A percentile compares a stretch with the other conserved stretches of the same genome.
Conservation (phyloP, 2,329 filamentous ascomycete species). For the Thelonectria discophora region DNA sequence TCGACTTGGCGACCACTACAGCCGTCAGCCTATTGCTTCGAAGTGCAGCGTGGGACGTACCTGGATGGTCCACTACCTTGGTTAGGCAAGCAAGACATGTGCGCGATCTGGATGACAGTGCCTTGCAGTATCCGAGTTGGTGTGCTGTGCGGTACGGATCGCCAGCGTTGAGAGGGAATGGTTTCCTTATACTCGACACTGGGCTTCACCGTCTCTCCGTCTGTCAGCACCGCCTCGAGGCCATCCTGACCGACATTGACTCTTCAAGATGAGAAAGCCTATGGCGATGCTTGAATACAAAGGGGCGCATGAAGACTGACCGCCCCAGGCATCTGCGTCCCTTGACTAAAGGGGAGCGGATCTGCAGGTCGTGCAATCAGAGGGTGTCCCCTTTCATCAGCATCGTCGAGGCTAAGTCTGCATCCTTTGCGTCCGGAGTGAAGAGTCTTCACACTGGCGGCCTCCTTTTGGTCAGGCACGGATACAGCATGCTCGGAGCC, state of each 20-base stretch:
- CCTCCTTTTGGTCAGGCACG: no score
- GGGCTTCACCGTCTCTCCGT: neutral
- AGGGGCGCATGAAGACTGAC: neutral
- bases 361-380: neutral
- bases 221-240: no score
- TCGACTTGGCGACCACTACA: neutral
- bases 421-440: neutral
- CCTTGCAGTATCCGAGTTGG: neutral
- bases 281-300: neutral
- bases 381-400: neutral
- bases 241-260: no score
- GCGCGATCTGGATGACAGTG: neutral
- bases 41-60: neutral
- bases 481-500: no score
- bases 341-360: neutral
- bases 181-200: neutral
- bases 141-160: neutral
- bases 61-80: neutral
- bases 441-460: neutral
- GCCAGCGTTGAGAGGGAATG: neutral
- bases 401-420: neutral
- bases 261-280: no score
- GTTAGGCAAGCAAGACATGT: neutral
- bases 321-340: neutral
- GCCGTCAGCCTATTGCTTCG: neutral